Conservation (phyloP, 2,329 filamentous ascomycete species). For the Plectosphaerella plurivora region DNA sequence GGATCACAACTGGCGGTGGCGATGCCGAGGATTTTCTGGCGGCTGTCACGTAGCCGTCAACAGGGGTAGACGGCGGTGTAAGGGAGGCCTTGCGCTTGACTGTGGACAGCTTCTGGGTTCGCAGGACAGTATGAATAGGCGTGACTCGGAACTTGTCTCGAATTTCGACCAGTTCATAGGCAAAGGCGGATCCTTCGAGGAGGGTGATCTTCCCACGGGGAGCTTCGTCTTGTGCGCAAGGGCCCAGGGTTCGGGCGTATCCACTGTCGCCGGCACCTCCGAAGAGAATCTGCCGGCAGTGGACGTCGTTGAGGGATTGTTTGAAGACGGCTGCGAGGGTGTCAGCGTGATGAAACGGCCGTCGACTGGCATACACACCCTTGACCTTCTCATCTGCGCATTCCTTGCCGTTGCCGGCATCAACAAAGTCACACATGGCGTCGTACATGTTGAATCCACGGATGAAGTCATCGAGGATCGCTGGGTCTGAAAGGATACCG, state of each 20-base stretch:
- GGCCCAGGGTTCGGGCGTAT: constrained; percentile 33
- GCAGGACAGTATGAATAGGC: constrained; percentile 18
- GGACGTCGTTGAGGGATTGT: constrained; percentile 26
- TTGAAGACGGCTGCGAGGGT: constrained; percentile 21
- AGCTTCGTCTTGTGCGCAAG: constrained; percentile 17
- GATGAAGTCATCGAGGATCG: constrained; percentile 26
- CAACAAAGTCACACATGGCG: constrained; percentile 30
- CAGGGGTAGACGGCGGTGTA: constrained; percentile 15
- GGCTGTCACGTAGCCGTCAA: constrained; percentile 12
- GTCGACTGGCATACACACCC: constrained; percentile 20
- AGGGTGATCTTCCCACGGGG: constrained; percentile 26
- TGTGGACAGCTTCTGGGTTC: constrained; percentile 17
- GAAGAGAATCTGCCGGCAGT: constrained; percentile 34
- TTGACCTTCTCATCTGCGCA: constrained; percentile 35
- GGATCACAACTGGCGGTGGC: background rate
- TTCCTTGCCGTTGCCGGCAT: constrained; percentile 36
- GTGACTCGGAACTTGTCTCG: constrained; percentile 18
- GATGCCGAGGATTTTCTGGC: constrained; percentile 4
- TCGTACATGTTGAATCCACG: constrained; percentile 35
- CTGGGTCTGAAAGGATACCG: constrained; percentile 17
- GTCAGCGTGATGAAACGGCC: constrained; percentile 1
- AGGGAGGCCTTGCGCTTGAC: constrained; percentile 13
- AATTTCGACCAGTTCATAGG: constrained; percentile 25
- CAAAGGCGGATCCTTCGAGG: constrained; percentile 32
- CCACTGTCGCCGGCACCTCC: constrained; percentile 36